Base-by-base conservation (phyloP, 345 rosid species). In the Lepidium didymum region DNA sequence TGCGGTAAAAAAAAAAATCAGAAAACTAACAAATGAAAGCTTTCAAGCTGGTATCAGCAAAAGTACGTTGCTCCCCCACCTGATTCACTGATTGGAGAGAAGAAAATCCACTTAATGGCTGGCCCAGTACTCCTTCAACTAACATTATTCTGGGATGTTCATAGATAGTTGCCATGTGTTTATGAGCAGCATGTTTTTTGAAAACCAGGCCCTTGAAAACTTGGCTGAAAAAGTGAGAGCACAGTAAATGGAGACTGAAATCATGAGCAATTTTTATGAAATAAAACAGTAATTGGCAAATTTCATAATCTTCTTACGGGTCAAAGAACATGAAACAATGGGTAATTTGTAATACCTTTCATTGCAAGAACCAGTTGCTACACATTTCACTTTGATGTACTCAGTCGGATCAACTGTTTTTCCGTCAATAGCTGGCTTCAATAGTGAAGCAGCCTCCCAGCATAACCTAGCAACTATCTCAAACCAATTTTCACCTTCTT, bases 141-240 rank as follows among this genome's bases (percentile, higher is more conserved):
- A 94, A 73, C 74, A 94, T 80, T 77, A 94, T 75, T 76, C 70
- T 86, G 25, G 99, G 96, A 49, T 81, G 87, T 70, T 84, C 85
- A 83, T 80, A 89, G 40, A 68, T 69, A 23, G 96, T 91, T 7
- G 86, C 83, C 99, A 94, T 94, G 82, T 87, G 97, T 78, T 94
- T 94, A 85, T 84, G 99, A 54, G 99, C 96, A 35, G 91, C 97
- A 82, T 69, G 91, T 83, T 91, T 94, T 72, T 94, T 91, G 61
- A 94, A 94, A 64, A 91, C 99, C 81, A 86, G 75, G 52, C 99
- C 99, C 72, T 73, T 84, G 70, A 94, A 80, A 59, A 94, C 81
- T 78, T 85, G 80, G 79, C 99, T 94, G 91, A 81, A 81, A 68
- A 70, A 58, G 65, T 23, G 2, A 52, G 35, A 21, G 33, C 47